Evolutionary conservation across 2,329 filamentous ascomycete species (phyloP), one percentile per base, ranked within the genome.

Genomic region (Kalmusia sp.): DNA sequence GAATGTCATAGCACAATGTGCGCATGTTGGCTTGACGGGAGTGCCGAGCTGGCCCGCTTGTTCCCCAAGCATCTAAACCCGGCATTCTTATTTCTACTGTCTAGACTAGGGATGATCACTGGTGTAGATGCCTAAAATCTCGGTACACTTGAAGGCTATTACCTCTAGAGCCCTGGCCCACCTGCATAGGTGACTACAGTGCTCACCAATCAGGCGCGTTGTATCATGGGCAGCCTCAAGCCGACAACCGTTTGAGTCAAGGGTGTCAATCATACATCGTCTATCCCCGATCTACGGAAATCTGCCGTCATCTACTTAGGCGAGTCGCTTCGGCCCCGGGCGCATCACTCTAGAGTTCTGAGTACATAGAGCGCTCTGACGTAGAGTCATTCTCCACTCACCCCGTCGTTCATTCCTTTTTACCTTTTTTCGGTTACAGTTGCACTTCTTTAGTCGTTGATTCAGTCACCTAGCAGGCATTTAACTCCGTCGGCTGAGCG

Each of bases 1-100:
- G 45, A 50, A 65, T 60, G 56, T 67, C 65, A 72, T 70, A 62
- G 55, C 54, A 49, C 43, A 48, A 48, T 50, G 52, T 24, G 45
- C 49, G 43, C 43, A 47, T 22, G 49, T 61, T 54, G 52, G 59
- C 54, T 57, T 46, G 24, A 64, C 69, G 69, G 69, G 48, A 66
- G 41, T 52, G 57, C 67, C 69, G 69, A 70, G 57, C 62, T 64
- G 56, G 50, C 37, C 47, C 44, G 31, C 40, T 33, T 53, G 48
- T 33, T 46, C 49, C 54, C 37, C 22, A 46, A 43, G 45, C 52
- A 53, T 46, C 41, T 54, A 49, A 43, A 47, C 43, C 33, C 57
- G 54, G 45, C 47, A 22, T 31, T 35, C 14, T 6, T 44, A 41
- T 35, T 51, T 54, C 38, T 45, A 22, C 45, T 50, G 31, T 55